phyloP scores from a whole-genome alignment of 2,329 filamentous ascomycete species.

The Zymoseptoria passerinii region DNA sequence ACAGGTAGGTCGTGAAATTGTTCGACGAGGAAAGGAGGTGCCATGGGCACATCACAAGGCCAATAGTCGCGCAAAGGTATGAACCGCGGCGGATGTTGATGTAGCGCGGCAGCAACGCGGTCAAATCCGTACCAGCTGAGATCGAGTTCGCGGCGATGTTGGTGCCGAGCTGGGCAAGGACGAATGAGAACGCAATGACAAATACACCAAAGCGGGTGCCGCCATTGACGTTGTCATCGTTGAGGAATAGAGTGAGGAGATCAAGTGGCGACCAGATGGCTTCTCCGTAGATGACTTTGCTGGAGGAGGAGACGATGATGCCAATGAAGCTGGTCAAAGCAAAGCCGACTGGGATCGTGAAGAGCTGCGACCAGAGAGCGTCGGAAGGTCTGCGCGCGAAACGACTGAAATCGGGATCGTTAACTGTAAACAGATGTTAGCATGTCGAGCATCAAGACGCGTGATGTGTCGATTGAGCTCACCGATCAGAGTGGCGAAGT shows the following conservation, averaged over 20 bases:
- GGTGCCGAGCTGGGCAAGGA: slow-evolving; percentile 49
- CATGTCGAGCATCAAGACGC: neutral
- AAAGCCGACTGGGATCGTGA: slow-evolving; percentile 43
- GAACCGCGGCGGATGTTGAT: slow-evolving; percentile 72
- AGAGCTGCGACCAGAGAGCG: slow-evolving; percentile 70
- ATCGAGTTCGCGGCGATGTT: slow-evolving; percentile 48
- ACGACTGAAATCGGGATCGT: slow-evolving; percentile 60
- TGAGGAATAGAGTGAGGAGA: slow-evolving; percentile 35
- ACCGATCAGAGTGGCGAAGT: slow-evolving; percentile 76
- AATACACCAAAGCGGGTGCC: slow-evolving; percentile 46
- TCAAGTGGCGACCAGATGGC: slow-evolving; percentile 31
- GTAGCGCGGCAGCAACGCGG: slow-evolving; percentile 44
- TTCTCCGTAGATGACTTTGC: slow-evolving; percentile 35
- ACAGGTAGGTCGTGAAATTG: slow-evolving; percentile 85
- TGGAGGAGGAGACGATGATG: slow-evolving; percentile 45
- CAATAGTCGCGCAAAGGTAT: slow-evolving; percentile 73
- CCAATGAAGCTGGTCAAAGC: slow-evolving; percentile 62
- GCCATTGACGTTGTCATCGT: slow-evolving; percentile 30
- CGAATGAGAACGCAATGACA: slow-evolving; percentile 39
- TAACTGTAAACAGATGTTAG: neutral
- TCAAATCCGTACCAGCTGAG: slow-evolving; percentile 47
- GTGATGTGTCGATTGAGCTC: slow-evolving; percentile 20
- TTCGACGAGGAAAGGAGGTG: slow-evolving; percentile 66
- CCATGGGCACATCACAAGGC: slow-evolving; percentile 81
- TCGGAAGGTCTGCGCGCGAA: slow-evolving; percentile 70